These are phyloP conservation scores for Aquilaria yunnanensis DNA, from an alignment of 345 rosid genomes.

Conservation along the genomic window DNA sequence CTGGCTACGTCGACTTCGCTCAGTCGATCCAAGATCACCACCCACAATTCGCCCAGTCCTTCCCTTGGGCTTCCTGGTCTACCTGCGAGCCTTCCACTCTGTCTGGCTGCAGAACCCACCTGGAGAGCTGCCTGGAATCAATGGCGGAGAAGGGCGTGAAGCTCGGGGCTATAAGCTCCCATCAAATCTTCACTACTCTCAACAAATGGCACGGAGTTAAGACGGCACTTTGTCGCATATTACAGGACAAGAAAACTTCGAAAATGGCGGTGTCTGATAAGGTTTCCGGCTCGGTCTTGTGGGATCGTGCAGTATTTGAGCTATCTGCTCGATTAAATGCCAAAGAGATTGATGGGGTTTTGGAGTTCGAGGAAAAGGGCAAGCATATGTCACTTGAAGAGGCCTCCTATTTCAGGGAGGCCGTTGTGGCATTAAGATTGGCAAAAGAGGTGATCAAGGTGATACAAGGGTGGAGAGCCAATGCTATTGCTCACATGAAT, in stretches of 20 bases:
- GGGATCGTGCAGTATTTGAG: constrained; percentile 69
- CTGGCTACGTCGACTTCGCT: constrained; percentile 91
- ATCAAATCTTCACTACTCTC: constrained; percentile 67
- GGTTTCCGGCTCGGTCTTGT: constrained; percentile 51
- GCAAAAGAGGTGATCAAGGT: constrained; percentile 70
- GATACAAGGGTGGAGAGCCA: constrained; percentile 74
- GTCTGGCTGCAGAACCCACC: constrained; percentile 58
- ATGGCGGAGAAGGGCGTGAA: constrained; percentile 65
- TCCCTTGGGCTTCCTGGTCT: constrained; percentile 92
- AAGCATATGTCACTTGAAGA: constrained; percentile 63
- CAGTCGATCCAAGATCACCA: constrained; percentile 71
- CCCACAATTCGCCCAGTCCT: constrained; percentile 54
- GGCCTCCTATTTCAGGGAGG: constrained; percentile 72
- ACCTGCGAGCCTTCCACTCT: constrained; percentile 56
- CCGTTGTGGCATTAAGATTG: constrained; percentile 61
- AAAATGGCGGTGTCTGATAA: constrained; percentile 35
- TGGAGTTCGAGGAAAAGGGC: constrained; percentile 47
- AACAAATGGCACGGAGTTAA: constrained; percentile 82
- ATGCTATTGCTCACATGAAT: constrained; percentile 77
- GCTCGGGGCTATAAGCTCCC: constrained; percentile 68
- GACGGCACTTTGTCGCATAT: constrained; percentile 49
- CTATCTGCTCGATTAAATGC: constrained; percentile 70
- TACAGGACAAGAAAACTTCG: constrained; percentile 21
- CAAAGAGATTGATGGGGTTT: constrained; percentile 57
- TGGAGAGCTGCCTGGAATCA: constrained; percentile 85